Evolutionary conservation across 371 early-diverging fungal genomes (phyloP).

Genomic region (Lichtheimia ornata): DNA sequence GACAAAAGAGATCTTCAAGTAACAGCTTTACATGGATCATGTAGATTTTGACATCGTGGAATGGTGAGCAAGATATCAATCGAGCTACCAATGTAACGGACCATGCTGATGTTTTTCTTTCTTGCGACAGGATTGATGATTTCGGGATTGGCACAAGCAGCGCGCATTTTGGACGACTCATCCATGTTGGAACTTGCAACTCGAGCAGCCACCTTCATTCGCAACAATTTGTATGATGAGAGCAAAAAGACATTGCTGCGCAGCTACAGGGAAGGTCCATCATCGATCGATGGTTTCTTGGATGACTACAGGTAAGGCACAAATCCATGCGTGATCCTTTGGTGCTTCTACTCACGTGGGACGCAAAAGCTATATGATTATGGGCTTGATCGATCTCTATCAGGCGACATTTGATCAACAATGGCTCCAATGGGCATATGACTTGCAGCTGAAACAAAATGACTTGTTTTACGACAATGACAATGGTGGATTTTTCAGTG

Average conservation of each 20-base stretch:
- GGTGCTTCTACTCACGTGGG: background rate
- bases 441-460: constrained; percentile 57
- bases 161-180: constrained; percentile 30
- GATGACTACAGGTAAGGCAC: constrained; percentile 62
- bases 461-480: constrained; percentile 59
- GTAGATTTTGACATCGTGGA: constrained; percentile 53
- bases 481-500: constrained; percentile 58
- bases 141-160: constrained; percentile 49
- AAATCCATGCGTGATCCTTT: background rate
- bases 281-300: constrained; percentile 54
- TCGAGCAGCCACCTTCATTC: constrained; percentile 53
- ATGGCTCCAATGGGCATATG: constrained; percentile 64
- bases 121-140: constrained; percentile 53
- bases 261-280: constrained; percentile 53
- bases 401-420: constrained; percentile 50
- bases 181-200: constrained; percentile 38
- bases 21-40: background rate
- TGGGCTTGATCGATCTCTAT: constrained; percentile 62
- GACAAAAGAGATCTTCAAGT: background rate
- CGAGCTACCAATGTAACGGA: too few relatives aligned
- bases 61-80: constrained; percentile 26
- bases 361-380: constrained; percentile 34
- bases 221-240: constrained; percentile 41
- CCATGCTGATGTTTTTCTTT: background rate
- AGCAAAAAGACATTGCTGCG: constrained; percentile 38